Base-by-base conservation (phyloP, 352 stramenopile genomes). In the Thraustochytrium sp. region DNA sequence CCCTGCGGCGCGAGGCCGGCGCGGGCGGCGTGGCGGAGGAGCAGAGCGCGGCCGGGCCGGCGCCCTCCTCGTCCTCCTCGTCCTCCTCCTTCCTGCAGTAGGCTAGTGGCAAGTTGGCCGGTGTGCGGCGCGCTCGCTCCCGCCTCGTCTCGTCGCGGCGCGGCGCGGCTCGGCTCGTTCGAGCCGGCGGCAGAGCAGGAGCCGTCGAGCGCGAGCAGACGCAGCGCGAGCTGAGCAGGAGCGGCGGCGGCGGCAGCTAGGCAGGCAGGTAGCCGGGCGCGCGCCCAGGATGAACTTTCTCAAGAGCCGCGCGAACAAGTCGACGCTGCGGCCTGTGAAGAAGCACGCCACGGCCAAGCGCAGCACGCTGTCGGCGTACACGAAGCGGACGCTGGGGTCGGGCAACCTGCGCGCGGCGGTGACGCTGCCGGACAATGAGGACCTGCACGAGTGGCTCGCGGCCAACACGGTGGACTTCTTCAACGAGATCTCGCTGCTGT, bases 381-480 rank as follows among this genome's bases (percentile, higher is more conserved):
- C 68, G n/a, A 80, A 48, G 42, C 75, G 82, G 4, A 38, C 48
- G 56, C 44, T 85, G 55, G 62, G 48, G 18, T 46, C 40, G 37
- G 36, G 8, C 63, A 36, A 34, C 26, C 64, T 31, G 37, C 34
- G 40, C n/a, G 29, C 51, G 23, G 55, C 65, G 16, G 40, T 86
- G n/a, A 40, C 34, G 29, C 80, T 51, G 21, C 61, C n/a, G 2
- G 37, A 72, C 4, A 74, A 61, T n/a, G 93, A 97, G 89, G 92
- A 96, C 49, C 65, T 92, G 36, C 94, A 96, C 85, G 93, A 96
- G 63, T 97, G 93, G 93, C 89, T 97, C 3, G 92, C 93, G 34
- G 92, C 95, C 1, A 93, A 97, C 86, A 96, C 90, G 94, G 92
- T 97, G 31, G 94, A 97, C 85, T 97, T 96, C 82, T 97, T 96